Evolutionary conservation across 148 eudicot species (phyloP).

Genomic region (Dianthus caryophyllus): DNA sequence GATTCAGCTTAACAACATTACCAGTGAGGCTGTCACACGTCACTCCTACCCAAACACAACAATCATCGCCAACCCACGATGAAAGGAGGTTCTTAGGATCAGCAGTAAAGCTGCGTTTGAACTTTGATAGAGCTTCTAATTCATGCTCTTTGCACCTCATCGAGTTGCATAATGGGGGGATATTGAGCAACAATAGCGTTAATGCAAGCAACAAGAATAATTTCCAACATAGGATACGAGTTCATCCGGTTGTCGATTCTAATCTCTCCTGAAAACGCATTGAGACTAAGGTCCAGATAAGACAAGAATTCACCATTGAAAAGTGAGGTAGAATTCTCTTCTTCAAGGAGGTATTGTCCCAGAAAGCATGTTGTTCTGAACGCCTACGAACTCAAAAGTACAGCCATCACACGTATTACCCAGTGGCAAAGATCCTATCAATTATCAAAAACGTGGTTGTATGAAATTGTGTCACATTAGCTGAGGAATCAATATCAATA

Average conservation of each 20-base stretch:
- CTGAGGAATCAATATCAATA: no score
- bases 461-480: no score
- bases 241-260: neutral
- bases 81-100: neutral
- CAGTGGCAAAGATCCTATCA: no score
- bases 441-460: no score
- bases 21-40: conserved; percentile 13
- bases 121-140: conserved; percentile 8
- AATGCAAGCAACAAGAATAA: neutral
- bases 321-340: neutral
- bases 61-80: conserved; percentile 18
- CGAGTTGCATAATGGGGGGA: neutral
- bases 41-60: conserved; percentile 29
- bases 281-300: neutral
- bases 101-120: conserved; percentile 1
- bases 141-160: neutral
- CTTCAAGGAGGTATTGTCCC: conserved; percentile 5
- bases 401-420: no score
- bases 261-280: neutral
- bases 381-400: no score
- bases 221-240: no score
- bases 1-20: neutral
- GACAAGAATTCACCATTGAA: neutral
- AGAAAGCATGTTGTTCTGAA: neutral
- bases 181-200: neutral